Evolutionary conservation across 805 yeast species (phyloP).

Genomic region (Phaffomyces opuntiae): DNA sequence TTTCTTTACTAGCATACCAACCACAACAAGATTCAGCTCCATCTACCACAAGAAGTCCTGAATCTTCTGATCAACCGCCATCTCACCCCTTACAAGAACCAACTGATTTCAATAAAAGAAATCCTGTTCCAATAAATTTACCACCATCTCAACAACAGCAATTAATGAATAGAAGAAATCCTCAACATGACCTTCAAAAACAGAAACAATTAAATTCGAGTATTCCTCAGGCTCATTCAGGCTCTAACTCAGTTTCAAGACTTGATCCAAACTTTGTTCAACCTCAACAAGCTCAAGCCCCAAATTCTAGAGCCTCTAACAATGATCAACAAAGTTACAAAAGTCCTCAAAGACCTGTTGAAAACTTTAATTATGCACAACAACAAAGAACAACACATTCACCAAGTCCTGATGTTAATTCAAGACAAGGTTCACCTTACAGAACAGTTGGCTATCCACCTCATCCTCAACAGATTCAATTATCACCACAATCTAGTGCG

Average conservation of each 20-base stretch:
- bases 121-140: neutral
- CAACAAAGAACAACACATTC: neutral
- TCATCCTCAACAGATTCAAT: neutral
- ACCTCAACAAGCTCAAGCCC: too few relatives aligned
- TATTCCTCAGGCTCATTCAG: too few relatives aligned
- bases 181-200: too few relatives aligned
- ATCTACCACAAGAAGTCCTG: neutral
- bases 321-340: neutral
- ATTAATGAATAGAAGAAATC: too few relatives aligned
- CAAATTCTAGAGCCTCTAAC: neutral
- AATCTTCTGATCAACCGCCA: neutral
- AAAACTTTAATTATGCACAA: neutral
- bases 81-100: neutral
- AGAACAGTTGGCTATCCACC: constrained; percentile 5
- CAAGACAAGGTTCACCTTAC: constrained; percentile 13
- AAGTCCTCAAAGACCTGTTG: neutral
- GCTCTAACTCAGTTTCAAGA: too few relatives aligned
- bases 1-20: neutral
- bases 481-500: neutral
- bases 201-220: too few relatives aligned
- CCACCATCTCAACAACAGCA: too few relatives aligned
- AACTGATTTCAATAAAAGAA: neutral
- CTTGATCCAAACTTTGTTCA: too few relatives aligned
- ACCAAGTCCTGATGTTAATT: constrained; percentile 3
- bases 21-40: neutral